Evolutionary conservation across 179 eudicot species (phyloP).

Genomic region (Corrigiola litoralis): DNA sequence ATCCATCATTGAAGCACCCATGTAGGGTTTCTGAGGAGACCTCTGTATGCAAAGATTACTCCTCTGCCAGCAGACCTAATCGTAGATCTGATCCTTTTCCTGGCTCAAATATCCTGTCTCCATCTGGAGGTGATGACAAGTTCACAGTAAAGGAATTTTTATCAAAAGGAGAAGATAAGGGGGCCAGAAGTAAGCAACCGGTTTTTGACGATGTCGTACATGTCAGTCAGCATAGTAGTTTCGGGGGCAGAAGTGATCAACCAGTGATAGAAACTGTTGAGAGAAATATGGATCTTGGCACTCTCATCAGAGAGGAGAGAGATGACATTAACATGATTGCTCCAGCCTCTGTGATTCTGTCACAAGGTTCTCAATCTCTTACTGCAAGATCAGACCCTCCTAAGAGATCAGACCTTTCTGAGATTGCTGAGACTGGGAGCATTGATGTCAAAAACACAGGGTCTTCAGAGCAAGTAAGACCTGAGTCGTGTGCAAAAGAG

Average conservation of each 20-base stretch:
- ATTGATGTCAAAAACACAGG: constrained; percentile 20
- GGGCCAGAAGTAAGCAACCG: constrained; percentile 24
- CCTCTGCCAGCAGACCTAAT: constrained; percentile 27
- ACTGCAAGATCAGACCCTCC: constrained; percentile 30
- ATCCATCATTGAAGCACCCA: constrained; percentile 15
- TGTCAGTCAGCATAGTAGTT: constrained; percentile 50
- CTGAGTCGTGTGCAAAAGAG: constrained; percentile 31
- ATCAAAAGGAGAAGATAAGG: constrained; percentile 35
- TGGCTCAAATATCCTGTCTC: constrained; percentile 32
- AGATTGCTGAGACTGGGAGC: constrained; percentile 5
- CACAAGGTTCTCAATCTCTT: constrained; percentile 30
- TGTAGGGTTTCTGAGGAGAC: constrained; percentile 23
- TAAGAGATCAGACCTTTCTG: constrained; percentile 35
- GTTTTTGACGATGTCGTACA: constrained; percentile 51
- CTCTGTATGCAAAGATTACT: constrained; percentile 28
- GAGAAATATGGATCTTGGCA: constrained; percentile 42
- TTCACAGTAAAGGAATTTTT: constrained; percentile 68
- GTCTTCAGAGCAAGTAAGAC: constrained; percentile 29
- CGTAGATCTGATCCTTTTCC: constrained; percentile 33
- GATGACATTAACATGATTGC: constrained; percentile 31
- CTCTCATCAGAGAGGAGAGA: constrained; percentile 37
- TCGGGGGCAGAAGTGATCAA: constrained; percentile 45
- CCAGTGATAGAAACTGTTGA: constrained; percentile 40
- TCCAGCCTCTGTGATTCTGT: constrained; percentile 27
- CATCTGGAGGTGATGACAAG: constrained; percentile 56